A percentile compares a stretch with the other conserved stretches of the same genome.
phyloP scores from a whole-genome alignment of 768 basidiomycete genomes.

The Amanita thiersii region DNA sequence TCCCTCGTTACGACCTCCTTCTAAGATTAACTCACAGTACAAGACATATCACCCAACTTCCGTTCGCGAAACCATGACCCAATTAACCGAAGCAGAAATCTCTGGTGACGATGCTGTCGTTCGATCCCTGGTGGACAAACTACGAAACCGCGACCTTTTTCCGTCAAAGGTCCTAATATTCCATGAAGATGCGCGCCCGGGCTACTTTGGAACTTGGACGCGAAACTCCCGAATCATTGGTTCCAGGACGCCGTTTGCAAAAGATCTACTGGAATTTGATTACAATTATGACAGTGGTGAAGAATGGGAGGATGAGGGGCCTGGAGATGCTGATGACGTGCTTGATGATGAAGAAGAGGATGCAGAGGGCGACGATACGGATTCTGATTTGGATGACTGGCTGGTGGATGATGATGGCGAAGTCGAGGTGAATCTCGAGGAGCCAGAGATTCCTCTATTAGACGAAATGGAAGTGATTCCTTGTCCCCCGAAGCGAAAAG shows the following conservation, averaged over 20 bases:
- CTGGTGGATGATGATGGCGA: conserved; percentile 70
- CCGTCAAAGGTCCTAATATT: conserved; percentile 84
- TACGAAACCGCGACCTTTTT: conserved; percentile 53
- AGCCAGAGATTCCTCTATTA: conserved; percentile 29
- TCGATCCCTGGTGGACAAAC: conserved; percentile 49
- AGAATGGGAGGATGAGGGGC: conserved; percentile 91
- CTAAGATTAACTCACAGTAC: conserved; percentile 16
- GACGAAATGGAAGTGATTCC: conserved; percentile 15
- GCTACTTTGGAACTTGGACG: conserved; percentile 94
- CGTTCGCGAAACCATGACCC: conserved; percentile 42
- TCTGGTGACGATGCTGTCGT: conserved; percentile 64
- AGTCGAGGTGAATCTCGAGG: conserved; percentile 30
- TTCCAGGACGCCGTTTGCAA: conserved; percentile 74
- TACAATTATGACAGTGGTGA: conserved; percentile 93
- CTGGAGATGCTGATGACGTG: conserved; percentile 72
- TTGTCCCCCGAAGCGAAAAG: conserved; percentile 54
- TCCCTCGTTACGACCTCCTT: conserved; percentile 13
- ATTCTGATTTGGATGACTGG: conserved; percentile 76
- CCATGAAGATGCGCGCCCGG: conserved; percentile 76
- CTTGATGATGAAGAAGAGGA: conserved; percentile 64
- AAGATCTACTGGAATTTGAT: conserved; percentile 71
- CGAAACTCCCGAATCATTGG: conserved; percentile 71
- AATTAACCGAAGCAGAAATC: conserved; percentile 73
- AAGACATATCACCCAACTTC: conserved; percentile 29
- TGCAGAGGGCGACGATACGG: conserved; percentile 46